Percentiles rank a stretch among this genome's conserved stretches.
Evolutionary conservation across 345 rosid genomes (phyloP).

Genomic region (Hirschfeldia incana): DNA sequence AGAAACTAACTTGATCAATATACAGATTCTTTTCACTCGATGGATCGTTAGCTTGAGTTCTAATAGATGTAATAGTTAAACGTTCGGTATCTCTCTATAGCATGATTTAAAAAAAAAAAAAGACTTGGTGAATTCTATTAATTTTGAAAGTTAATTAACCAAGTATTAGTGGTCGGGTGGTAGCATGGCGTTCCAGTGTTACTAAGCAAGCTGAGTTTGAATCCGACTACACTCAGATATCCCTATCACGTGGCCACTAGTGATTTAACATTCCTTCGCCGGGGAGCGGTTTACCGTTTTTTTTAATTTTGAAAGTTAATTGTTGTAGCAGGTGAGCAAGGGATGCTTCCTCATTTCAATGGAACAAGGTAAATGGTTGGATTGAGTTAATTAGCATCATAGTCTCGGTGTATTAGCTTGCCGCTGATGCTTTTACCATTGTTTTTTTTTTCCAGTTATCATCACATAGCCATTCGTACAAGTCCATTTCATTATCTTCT

Average conservation of each 20-base stretch:
- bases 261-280: no score
- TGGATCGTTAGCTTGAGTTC: no score
- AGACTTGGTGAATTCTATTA: background rate
- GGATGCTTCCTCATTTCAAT: conserved; percentile 11
- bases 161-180: no score
- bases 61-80: no score
- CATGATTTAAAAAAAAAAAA: background rate
- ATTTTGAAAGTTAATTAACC: background rate
- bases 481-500: conserved; percentile 27
- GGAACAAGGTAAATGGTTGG: conserved; percentile 19
- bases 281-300: no score
- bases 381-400: background rate
- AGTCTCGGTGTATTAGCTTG: no score
- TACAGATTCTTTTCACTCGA: no score
- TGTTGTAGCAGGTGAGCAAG: conserved; percentile 27
- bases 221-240: no score
- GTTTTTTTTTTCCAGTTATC: conserved; percentile 20
- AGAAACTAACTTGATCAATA: no score
- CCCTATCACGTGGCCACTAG: no score
- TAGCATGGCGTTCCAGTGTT: no score
- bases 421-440: conserved; percentile 17
- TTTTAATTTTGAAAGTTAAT: background rate
- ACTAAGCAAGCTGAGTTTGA: no score
- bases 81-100: background rate
- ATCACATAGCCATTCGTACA: conserved; percentile 6